Evolutionary conservation across 805 yeast genomes (phyloP).

Genomic region (Kodamaea neixiangensis): DNA sequence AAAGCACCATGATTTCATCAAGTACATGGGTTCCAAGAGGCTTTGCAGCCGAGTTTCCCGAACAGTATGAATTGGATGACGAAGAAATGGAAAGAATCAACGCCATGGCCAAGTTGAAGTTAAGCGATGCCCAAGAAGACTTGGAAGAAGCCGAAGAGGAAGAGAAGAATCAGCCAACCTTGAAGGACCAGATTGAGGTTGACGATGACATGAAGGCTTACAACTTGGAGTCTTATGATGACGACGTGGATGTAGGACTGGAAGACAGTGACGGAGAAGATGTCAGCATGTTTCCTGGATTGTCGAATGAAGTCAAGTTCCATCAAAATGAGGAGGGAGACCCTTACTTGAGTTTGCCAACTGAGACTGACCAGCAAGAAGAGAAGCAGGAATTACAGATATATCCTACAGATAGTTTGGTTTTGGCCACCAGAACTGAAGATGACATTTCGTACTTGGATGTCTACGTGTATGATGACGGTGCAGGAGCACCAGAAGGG

Average conservation of each 20-base stretch:
- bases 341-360: constrained; percentile 63
- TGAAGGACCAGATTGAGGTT: constrained; percentile 56
- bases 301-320: constrained; percentile 59
- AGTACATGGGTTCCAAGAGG: constrained; percentile 97
- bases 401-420: constrained; percentile 85
- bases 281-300: constrained; percentile 71
- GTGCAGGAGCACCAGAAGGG: constrained; percentile 78
- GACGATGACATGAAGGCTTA: constrained; percentile 90
- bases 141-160: constrained; percentile 50
- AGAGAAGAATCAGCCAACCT: constrained; percentile 23
- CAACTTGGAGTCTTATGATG: constrained; percentile 82
- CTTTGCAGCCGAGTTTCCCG: constrained; percentile 89
- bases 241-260: constrained; percentile 38
- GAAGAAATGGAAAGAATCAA: constrained; percentile 90
- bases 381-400: constrained; percentile 84
- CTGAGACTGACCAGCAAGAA: constrained; percentile 64
- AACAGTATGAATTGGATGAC: constrained; percentile 82
- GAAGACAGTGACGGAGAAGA: constrained; percentile 55
- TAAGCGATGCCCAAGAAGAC: constrained; percentile 73
- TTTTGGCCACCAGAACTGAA: constrained; percentile 91
- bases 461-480: constrained; percentile 92
- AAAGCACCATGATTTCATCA: constrained; percentile 73
- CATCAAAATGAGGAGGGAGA: constrained; percentile 54
- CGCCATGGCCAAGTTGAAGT: constrained; percentile 78
- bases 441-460: constrained; percentile 92